Percentiles rank a stretch among this genome's conserved stretches.
Conservation (phyloP, 441 rosid species). For the Theobroma grandiflorum region DNA sequence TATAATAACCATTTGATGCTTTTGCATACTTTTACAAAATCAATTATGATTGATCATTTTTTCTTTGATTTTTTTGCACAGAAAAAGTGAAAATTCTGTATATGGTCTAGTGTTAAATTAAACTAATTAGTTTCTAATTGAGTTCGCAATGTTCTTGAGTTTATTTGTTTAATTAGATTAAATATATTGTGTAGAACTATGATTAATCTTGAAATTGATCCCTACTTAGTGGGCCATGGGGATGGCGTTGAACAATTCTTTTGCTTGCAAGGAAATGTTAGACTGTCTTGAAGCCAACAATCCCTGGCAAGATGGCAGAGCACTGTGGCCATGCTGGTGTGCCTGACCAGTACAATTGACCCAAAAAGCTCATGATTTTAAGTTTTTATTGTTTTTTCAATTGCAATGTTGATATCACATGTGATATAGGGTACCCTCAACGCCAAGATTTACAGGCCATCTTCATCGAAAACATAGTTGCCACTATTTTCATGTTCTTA, state of each 20-base stretch:
- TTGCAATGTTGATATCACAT: neutral
- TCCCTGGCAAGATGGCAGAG: neutral
- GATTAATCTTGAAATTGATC: neutral
- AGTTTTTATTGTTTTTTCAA: constrained; percentile 1
- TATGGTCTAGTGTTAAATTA: neutral
- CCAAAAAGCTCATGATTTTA: constrained; percentile 7
- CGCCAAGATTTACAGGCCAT: neutral
- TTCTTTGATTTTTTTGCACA: neutral
- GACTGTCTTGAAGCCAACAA: neutral
- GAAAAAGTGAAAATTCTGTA: neutral
- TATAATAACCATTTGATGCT: neutral
- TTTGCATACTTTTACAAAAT: neutral
- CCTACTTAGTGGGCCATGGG: neutral
- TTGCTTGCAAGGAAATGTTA: constrained; percentile 17
- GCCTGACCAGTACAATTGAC: neutral
- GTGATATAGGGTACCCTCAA: constrained; percentile 21
- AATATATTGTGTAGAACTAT: neutral
- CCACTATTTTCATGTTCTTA: neutral
- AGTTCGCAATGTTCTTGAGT: neutral
- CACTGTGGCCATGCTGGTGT: neutral
- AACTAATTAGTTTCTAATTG: neutral
- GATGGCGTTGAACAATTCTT: neutral
- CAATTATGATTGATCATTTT: neutral
- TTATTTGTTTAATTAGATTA: neutral
- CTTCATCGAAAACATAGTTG: neutral